Evolutionary conservation across 352 stramenopile genomes (phyloP).

Genomic region (Pythium sukuiense): DNA sequence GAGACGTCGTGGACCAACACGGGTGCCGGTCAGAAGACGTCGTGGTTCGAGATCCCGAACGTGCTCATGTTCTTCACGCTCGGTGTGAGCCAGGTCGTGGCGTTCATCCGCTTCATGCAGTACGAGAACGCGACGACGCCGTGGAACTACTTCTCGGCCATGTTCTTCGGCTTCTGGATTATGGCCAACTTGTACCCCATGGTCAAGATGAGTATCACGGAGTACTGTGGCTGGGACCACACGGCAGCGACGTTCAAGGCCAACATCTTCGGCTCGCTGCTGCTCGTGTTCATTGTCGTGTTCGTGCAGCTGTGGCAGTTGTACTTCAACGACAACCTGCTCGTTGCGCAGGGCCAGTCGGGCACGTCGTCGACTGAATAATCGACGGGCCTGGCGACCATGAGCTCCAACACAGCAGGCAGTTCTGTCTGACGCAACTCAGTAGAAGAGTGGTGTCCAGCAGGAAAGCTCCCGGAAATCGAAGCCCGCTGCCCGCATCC

Average conservation of each 20-base stretch:
- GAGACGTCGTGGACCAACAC: slow-evolving; percentile 89
- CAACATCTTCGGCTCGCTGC: slow-evolving; percentile 81
- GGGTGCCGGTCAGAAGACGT: slow-evolving; percentile 87
- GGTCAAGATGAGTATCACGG: slow-evolving; percentile 91
- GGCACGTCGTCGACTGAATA: slow-evolving; percentile 1
- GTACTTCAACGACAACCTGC: slow-evolving; percentile 76
- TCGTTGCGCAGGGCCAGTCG: slow-evolving; percentile 49
- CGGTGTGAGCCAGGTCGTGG: slow-evolving; percentile 68
- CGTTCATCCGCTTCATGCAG: slow-evolving; percentile 84
- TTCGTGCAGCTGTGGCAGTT: slow-evolving; percentile 90
- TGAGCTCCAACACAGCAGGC: not conserved
- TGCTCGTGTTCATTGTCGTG: slow-evolving; percentile 83
- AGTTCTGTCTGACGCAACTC: slow-evolving; percentile 2
- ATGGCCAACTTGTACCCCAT: slow-evolving; percentile 88
- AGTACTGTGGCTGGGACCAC: slow-evolving; percentile 90
- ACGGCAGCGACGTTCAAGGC: slow-evolving; percentile 79
- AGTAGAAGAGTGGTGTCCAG: slow-evolving; percentile 1
- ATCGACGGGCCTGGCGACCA: not conserved
- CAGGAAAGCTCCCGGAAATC: not conserved
- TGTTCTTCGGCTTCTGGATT: slow-evolving; percentile 89
- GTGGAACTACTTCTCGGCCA: slow-evolving; percentile 88
- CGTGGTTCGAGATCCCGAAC: slow-evolving; percentile 88
- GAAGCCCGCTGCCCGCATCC: not conserved
- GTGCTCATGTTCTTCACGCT: slow-evolving; percentile 89
- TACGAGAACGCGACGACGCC: slow-evolving; percentile 88